Conservation (phyloP, 257 asterid species). For the Gentiana straminea region DNA sequence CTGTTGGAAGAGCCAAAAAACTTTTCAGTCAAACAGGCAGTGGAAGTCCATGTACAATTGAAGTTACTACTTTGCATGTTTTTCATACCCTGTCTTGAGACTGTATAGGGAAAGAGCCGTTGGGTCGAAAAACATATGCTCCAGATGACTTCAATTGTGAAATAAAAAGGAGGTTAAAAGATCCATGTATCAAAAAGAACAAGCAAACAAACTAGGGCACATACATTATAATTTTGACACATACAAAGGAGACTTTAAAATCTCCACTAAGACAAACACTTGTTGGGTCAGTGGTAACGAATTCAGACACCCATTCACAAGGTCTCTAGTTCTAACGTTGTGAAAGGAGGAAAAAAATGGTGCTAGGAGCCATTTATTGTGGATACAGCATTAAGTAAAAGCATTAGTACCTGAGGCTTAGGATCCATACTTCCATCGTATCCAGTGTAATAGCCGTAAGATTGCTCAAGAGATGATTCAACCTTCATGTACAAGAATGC, state of each 20-base stretch:
- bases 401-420: slow-evolving; percentile 40
- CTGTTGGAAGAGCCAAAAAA: slow-evolving; percentile 20
- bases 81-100: slow-evolving; percentile 42
- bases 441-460: slow-evolving; percentile 73
- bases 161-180: not conserved
- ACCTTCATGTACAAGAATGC: slow-evolving; percentile 34
- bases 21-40: not conserved
- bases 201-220: not conserved
- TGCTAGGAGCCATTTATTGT: slow-evolving; percentile 2
- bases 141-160: slow-evolving; percentile 63
- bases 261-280: too few species aligned
- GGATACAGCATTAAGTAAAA: slow-evolving; percentile 5
- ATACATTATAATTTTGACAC: too few species aligned
- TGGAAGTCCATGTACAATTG: slow-evolving; percentile 2
- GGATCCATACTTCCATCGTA: slow-evolving; percentile 39
- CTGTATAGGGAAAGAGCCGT: slow-evolving; percentile 44
- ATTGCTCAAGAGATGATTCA: slow-evolving; percentile 61
- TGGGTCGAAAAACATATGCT: slow-evolving; percentile 88
- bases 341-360: not conserved
- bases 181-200: not conserved
- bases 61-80: not conserved
- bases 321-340: not conserved
- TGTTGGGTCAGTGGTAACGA: too few species aligned
- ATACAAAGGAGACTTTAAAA: too few species aligned
- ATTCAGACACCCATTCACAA: too few species aligned